Evolutionary conservation across 2,329 filamentous ascomycete species (phyloP).

Genomic region (Aureobasidium sp.): DNA sequence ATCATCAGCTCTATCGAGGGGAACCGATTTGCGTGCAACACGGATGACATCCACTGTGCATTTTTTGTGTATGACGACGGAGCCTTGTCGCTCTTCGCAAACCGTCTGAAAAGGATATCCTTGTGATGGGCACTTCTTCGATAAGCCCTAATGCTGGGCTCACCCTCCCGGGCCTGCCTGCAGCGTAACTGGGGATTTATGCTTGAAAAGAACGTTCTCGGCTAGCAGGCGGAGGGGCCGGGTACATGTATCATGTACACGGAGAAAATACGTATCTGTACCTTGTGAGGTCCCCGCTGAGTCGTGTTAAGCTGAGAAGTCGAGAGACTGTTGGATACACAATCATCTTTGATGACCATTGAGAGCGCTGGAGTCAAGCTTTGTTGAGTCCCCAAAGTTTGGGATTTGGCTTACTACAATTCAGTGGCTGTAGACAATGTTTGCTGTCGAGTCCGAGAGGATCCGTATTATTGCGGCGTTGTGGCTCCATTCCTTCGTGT

Average conservation of each 20-base stretch:
- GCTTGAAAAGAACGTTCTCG: constrained; percentile 2
- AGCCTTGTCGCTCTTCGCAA: background rate
- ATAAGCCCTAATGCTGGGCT: background rate
- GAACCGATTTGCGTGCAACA: background rate
- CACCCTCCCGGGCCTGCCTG: background rate
- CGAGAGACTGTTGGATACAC: too few relatives aligned
- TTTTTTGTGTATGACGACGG: background rate
- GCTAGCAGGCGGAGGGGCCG: background rate
- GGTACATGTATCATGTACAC: background rate
- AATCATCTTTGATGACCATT: background rate
- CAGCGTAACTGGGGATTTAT: background rate
- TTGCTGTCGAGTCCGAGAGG: background rate
- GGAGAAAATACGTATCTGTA: background rate
- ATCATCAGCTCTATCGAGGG: background rate
- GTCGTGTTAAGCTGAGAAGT: background rate
- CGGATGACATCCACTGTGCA: background rate
- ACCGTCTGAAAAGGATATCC: background rate
- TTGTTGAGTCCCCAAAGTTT: background rate
- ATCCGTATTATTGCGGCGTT: background rate
- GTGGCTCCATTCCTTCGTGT: background rate
- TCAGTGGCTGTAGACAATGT: background rate
- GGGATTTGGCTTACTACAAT: background rate
- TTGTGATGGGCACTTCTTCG: background rate
- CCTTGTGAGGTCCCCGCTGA: background rate
- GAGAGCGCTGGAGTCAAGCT: background rate